Evolutionary conservation across 352 stramenopile species (phyloP).

Genomic region (Phytophthora foliorum): DNA sequence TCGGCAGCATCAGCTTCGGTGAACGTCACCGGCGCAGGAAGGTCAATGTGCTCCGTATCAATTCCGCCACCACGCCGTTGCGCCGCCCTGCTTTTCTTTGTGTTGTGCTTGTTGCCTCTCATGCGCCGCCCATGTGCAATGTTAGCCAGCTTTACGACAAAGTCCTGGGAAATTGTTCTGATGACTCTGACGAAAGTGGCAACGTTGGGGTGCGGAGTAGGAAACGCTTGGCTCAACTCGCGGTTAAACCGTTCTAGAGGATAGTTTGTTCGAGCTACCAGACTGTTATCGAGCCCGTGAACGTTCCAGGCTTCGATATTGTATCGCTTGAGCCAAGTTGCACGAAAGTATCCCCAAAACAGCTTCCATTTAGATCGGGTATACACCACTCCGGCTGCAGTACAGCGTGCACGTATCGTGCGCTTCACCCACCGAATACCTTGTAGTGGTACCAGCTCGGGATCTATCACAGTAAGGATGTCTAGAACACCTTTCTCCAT

Average conservation of each 20-base stretch:
- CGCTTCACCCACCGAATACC: slow-evolving; percentile 8
- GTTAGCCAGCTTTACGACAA: not conserved
- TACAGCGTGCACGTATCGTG: not conserved
- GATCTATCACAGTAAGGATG: slow-evolving; percentile 1
- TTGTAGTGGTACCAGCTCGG: not conserved
- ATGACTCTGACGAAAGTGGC: not conserved
- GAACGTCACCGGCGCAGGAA: not conserved
- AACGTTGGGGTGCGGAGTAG: slow-evolving; percentile 1
- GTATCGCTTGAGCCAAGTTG: slow-evolving; percentile 1
- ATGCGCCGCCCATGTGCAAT: slow-evolving; percentile 1
- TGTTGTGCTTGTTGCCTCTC: not conserved
- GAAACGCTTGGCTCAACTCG: not conserved
- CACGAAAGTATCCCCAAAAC: slow-evolving; percentile 4
- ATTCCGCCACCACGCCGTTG: too few species aligned
- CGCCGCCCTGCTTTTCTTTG: not conserved
- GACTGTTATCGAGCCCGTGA: not conserved
- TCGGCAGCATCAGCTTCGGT: not conserved
- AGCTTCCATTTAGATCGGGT: not conserved
- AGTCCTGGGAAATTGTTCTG: slow-evolving; percentile 4
- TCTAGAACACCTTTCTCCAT: not conserved
- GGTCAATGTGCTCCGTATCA: not conserved
- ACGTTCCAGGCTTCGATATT: slow-evolving; percentile 13
- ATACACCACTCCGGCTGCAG: not conserved
- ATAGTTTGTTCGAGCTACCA: slow-evolving; percentile 15
- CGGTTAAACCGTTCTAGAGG: slow-evolving; percentile 7